phyloP scores from a whole-genome alignment of 2,329 filamentous ascomycete genomes.

The Coniochaeta sp. region DNA sequence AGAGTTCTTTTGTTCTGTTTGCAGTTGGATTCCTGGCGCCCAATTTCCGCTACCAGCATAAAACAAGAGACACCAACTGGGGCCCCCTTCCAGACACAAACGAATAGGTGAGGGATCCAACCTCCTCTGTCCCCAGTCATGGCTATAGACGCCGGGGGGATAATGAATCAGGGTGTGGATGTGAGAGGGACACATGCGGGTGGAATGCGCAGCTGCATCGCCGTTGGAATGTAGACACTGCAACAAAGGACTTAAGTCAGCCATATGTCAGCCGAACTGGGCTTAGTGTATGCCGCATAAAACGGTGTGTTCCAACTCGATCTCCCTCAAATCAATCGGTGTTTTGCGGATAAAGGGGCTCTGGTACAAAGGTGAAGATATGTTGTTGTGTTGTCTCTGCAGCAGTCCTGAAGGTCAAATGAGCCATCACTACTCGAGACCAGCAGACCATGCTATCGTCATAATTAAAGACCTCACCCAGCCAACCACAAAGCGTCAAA shows the following conservation, averaged over 20 bases:
- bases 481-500: background rate
- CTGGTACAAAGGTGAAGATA: background rate
- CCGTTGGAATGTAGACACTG: constrained; percentile 16
- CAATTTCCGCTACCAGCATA: constrained; percentile 4
- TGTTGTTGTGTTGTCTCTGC: background rate
- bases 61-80: constrained; percentile 2
- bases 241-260: constrained; percentile 23
- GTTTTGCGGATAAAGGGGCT: background rate
- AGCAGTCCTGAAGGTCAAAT: background rate
- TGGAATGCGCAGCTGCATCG: constrained; percentile 12
- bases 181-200: constrained; percentile 5
- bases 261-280: constrained; percentile 27
- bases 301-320: constrained; percentile 2
- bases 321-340: background rate
- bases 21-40: constrained; percentile 13
- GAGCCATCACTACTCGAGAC: background rate
- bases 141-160: too few species aligned
- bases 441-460: background rate
- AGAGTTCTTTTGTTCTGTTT: background rate
- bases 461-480: background rate
- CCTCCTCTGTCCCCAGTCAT: constrained; percentile 13
- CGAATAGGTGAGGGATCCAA: constrained; percentile 5
- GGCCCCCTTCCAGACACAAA: background rate
- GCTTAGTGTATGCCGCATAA: constrained; percentile 11
- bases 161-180: constrained; percentile 18